A percentile compares a stretch with the other conserved stretches of the same genome.
Conservation (phyloP, 2,329 filamentous ascomycete genomes). For the Fusarium temperatum region DNA sequence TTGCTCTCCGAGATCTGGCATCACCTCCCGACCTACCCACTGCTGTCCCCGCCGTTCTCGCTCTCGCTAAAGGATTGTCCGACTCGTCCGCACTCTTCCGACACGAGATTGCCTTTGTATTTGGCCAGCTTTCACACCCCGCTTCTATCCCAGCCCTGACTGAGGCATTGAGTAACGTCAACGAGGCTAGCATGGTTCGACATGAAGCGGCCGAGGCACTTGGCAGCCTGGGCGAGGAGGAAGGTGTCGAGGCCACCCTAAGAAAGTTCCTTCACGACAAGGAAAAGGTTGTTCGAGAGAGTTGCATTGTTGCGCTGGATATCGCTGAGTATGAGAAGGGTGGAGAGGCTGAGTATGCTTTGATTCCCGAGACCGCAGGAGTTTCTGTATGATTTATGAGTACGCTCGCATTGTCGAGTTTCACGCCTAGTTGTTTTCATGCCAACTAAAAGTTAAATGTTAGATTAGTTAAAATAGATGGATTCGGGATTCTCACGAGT, state of each 20-base stretch:
- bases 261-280: conserved; percentile 87
- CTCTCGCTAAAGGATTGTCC: conserved; percentile 83
- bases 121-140: conserved; percentile 93
- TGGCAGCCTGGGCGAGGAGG: conserved; percentile 91
- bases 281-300: conserved; percentile 93
- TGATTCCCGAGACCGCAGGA: conserved; percentile 74
- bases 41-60: conserved; percentile 84
- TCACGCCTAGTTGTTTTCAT: conserved; percentile 65
- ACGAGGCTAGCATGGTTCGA: conserved; percentile 94
- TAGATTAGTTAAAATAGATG: conserved; percentile 35
- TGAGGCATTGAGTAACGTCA: conserved; percentile 76
- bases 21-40: conserved; percentile 92
- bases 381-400: conserved; percentile 49
- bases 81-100: conserved; percentile 94
- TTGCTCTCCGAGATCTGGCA: conserved; percentile 91
- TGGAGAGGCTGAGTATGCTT: conserved; percentile 88
- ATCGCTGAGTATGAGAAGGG: conserved; percentile 98
- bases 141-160: conserved; percentile 94
- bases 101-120: conserved; percentile 98
- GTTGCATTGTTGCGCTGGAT: conserved; percentile 92
- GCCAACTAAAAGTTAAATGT: conserved; percentile 54
- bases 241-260: conserved; percentile 87
- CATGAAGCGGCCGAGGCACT: conserved; percentile 97
- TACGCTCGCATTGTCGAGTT: conserved; percentile 25
- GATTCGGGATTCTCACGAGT: conserved; percentile 66